Conservation (phyloP, 2,329 filamentous ascomycete genomes). For the Emmonsia crescens region DNA sequence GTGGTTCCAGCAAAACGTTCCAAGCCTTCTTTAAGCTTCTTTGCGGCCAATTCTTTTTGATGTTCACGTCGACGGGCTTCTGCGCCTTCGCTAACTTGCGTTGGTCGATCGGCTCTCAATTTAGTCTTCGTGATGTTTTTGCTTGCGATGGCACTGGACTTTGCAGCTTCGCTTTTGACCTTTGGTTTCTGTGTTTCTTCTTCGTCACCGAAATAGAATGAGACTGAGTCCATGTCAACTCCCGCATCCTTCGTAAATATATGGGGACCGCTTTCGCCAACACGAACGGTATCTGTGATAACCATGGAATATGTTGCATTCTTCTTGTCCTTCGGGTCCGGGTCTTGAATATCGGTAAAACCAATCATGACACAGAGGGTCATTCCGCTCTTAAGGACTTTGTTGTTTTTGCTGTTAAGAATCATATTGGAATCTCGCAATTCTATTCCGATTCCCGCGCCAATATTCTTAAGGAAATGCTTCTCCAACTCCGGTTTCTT, state of each 20-base stretch:
- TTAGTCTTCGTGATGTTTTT: constrained; percentile 95
- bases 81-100: constrained; percentile 78
- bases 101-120: constrained; percentile 78
- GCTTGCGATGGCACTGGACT: constrained; percentile 76
- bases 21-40: constrained; percentile 83
- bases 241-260: constrained; percentile 92
- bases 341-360: constrained; percentile 80
- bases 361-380: constrained; percentile 85
- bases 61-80: constrained; percentile 81
- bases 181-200: constrained; percentile 70
- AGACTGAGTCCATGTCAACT: constrained; percentile 83
- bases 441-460: constrained; percentile 87
- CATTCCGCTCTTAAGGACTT: constrained; percentile 89
- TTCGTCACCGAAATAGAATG: constrained; percentile 98
- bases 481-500: constrained; percentile 95
- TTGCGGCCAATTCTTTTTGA: constrained; percentile 76
- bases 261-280: constrained; percentile 55
- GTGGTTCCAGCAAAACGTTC: constrained; percentile 78
- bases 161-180: constrained; percentile 71
- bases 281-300: constrained; percentile 85
- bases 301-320: constrained; percentile 82
- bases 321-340: constrained; percentile 77
- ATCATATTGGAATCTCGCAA: constrained; percentile 72
- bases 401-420: constrained; percentile 75
- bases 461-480: constrained; percentile 86